Conservation (phyloP, 2,329 filamentous ascomycete species). For the Fusarium neocosmosporiellum region DNA sequence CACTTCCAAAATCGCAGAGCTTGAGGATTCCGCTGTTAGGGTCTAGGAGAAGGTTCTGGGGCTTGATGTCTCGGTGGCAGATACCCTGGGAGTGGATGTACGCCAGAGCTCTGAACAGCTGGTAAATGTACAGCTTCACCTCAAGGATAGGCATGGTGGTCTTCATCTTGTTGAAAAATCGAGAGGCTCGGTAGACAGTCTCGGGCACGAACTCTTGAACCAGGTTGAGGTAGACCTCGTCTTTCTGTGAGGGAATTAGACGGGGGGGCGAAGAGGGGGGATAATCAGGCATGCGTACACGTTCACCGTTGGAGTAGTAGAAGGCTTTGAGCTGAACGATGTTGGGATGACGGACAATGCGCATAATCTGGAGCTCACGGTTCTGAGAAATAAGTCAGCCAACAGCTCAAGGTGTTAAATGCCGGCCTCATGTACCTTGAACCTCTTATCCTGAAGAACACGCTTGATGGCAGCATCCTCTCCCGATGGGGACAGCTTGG, state of each 20-base stretch:
- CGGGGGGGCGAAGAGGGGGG: neutral
- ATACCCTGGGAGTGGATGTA: slow-evolving; percentile 99
- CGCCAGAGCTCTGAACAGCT: slow-evolving; percentile 96
- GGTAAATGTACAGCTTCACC: slow-evolving; percentile 99
- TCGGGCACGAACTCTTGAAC: slow-evolving; percentile 98
- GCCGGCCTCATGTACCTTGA: slow-evolving; percentile 77
- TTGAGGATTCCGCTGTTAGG: slow-evolving; percentile 92
- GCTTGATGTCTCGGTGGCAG: slow-evolving; percentile 99
- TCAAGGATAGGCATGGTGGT: slow-evolving; percentile 99
- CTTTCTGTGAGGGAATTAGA: slow-evolving; percentile 71
- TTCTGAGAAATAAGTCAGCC: slow-evolving; percentile 72
- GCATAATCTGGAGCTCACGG: slow-evolving; percentile 99
- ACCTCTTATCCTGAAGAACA: slow-evolving; percentile 98
- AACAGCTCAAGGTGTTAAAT: neutral
- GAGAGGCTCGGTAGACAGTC: slow-evolving; percentile 96
- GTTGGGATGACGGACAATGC: slow-evolving; percentile 98
- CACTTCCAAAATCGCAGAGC: slow-evolving; percentile 98
- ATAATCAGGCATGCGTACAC: slow-evolving; percentile 67
- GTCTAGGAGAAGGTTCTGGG: slow-evolving; percentile 95
- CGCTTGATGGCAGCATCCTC: slow-evolving; percentile 99
- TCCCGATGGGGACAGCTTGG: slow-evolving; percentile 95
- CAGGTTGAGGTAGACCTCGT: slow-evolving; percentile 98
- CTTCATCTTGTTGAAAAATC: slow-evolving; percentile 99
- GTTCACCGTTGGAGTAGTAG: slow-evolving; percentile 98
- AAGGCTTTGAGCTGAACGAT: slow-evolving; percentile 99